phyloP scores from a whole-genome alignment of 495 filamentous ascomycete species.

The Lepraria neglecta region DNA sequence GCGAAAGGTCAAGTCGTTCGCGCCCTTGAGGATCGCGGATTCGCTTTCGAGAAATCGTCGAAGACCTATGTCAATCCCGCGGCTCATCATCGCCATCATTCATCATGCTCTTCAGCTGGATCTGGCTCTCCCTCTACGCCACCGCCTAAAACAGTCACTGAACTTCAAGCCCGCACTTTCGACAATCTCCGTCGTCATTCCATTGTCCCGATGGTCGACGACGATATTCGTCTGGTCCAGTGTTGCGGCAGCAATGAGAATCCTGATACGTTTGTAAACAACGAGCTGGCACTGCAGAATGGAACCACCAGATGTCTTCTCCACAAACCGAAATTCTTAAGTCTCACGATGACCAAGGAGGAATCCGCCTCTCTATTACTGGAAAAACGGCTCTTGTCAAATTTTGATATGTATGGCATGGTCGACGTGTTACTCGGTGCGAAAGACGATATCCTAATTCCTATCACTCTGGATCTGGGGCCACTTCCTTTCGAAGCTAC shows the following conservation, averaged over 20 bases:
- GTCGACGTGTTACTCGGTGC: slow-evolving; percentile 67
- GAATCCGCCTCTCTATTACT: slow-evolving; percentile 80
- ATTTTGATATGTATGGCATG: slow-evolving; percentile 45
- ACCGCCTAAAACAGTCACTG: slow-evolving; percentile 65
- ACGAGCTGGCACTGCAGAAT: slow-evolving; percentile 56
- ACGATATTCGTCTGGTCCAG: slow-evolving; percentile 64
- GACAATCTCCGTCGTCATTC: slow-evolving; percentile 62
- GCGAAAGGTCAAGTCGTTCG: slow-evolving; percentile 65
- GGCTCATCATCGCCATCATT: slow-evolving; percentile 42
- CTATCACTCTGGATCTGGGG: slow-evolving; percentile 80
- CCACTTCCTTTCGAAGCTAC: slow-evolving; percentile 81
- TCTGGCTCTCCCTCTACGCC: slow-evolving; percentile 59
- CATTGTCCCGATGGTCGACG: slow-evolving; percentile 66
- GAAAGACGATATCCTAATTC: slow-evolving; percentile 72
- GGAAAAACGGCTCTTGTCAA: slow-evolving; percentile 61
- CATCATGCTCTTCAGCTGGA: slow-evolving; percentile 40
- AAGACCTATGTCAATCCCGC: slow-evolving; percentile 59
- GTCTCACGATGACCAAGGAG: slow-evolving; percentile 74
- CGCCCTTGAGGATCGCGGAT: slow-evolving; percentile 72
- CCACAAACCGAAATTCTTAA: slow-evolving; percentile 71
- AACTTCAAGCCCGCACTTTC: slow-evolving; percentile 80
- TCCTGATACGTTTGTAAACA: slow-evolving; percentile 31
- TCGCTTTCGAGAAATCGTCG: slow-evolving; percentile 70
- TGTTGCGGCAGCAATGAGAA: slow-evolving; percentile 65
- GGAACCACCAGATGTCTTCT: slow-evolving; percentile 64